A percentile compares a stretch with the other conserved stretches of the same genome.
Evolutionary conservation across 139 green algal genomes (phyloP).

Genomic region (Gonium pectorale): DNA sequence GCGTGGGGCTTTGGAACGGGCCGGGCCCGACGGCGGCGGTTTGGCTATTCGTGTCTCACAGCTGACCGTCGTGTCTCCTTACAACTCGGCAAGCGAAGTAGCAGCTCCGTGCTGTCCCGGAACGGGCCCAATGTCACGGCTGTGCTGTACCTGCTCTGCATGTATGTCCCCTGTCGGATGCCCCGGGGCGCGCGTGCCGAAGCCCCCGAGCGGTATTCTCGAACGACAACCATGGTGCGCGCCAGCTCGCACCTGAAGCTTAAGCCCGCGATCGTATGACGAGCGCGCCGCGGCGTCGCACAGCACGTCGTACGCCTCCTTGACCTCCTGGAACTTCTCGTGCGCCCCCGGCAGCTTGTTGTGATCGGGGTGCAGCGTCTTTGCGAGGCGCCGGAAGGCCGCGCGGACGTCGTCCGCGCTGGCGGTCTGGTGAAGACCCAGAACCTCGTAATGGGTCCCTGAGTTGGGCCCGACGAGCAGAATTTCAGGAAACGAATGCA

Average conservation of each 20-base stretch:
- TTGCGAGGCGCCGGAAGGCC: conserved; percentile 8
- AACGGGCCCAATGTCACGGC: background rate
- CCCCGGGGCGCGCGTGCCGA: background rate
- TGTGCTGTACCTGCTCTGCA: background rate
- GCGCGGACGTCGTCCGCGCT: background rate
- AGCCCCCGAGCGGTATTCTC: background rate
- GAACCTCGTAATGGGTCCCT: conserved; percentile 24
- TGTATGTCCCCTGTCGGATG: background rate
- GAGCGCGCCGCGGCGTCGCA: background rate
- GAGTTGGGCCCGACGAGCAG: no score
- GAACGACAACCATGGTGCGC: background rate
- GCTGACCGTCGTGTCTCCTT: background rate
- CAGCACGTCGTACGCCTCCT: conserved; percentile 25
- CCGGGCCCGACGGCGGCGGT: background rate
- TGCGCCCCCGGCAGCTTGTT: background rate
- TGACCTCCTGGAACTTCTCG: conserved; percentile 25
- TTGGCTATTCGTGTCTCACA: background rate
- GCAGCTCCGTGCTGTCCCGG: background rate
- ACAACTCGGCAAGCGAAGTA: background rate
- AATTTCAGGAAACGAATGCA: no score
- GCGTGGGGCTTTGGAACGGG: background rate
- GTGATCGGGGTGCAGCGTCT: conserved; percentile 21
- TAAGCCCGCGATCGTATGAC: conserved; percentile 7
- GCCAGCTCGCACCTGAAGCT: background rate
- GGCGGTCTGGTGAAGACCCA: background rate